Evolutionary conservation across 2,329 filamentous ascomycete genomes (phyloP).

Genomic region (Beauveria scarabaeidicola): DNA sequence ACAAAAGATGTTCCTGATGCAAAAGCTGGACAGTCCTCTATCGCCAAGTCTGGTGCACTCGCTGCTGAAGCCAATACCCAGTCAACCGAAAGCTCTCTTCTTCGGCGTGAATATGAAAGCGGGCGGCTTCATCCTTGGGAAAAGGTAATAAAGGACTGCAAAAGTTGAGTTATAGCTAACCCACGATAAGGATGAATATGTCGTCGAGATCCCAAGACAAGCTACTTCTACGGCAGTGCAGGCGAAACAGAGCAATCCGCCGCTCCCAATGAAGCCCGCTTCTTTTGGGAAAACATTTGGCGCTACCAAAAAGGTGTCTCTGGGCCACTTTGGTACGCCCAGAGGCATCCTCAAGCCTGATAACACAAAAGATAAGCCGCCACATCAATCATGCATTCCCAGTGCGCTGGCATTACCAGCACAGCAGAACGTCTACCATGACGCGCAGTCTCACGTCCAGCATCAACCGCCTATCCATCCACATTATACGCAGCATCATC

Average conservation of each 20-base stretch:
- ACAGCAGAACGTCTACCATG: neutral
- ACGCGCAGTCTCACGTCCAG: neutral
- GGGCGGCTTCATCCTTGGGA: constrained; percentile 22
- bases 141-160: constrained; percentile 13
- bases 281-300: neutral
- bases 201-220: neutral
- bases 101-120: neutral
- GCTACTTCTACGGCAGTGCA: neutral
- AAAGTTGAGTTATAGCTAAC: neutral
- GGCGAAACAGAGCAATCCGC: neutral
- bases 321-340: neutral
- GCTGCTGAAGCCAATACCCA: neutral
- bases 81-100: neutral
- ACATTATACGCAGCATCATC: neutral
- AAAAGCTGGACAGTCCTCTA: neutral
- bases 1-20: neutral
- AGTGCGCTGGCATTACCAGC: neutral
- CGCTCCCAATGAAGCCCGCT: neutral
- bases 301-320: neutral
- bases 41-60: neutral
- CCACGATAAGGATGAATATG: neutral
- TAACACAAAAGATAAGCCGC: neutral
- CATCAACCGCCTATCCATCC: neutral
- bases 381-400: neutral
- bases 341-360: neutral